Evolutionary conservation across 345 rosid species (phyloP), one percentile per base, ranked within the genome.

Genomic region (Gossypium anomalum): DNA sequence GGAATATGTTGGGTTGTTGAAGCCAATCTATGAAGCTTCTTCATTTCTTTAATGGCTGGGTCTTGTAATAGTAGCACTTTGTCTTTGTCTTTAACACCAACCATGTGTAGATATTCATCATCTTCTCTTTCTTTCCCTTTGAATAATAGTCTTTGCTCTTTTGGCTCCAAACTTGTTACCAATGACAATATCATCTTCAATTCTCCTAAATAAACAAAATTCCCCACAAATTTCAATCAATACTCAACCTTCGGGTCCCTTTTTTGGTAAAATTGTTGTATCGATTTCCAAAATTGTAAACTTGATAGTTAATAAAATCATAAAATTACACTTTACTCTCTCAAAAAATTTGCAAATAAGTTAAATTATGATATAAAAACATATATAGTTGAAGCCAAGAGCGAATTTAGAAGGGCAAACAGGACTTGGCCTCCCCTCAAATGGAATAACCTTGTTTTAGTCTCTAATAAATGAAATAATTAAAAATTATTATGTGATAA

Each of bases 101-200:
- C 92, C 98, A 94, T 92, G 94, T 92, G 98, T 74, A 94, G 70
- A 76, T 77, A 86, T 68, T 92, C 99, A 41, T 73, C 47, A 65
- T 91, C 89, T 34, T 90, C 99, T 78, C 92, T 90, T 72, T 95
- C 97, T 81, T 89, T 95, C 56, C 99, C 99, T 84, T 84, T 91
- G 93, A 86, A 95, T 69, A 92, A 23, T 47, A 92, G 58, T 79
- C 98, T 86, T 56, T 95, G 98, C 85, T 90, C 97, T 58, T 76
- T 81, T 72, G 95, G 88, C 84, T 89, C 98, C 78, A 95, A 80
- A 44, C 88, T 80, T 0, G 89, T 89, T 64, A 91, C 85, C 81
- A 89, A 9, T 70, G 97, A 79, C 76, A 95, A 38, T 20, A 92
- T 69, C 93, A 84, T 78, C 92, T 95, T 95, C 78, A 95, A 73